Conservation (phyloP, 345 rosid species). For the thale cress (Arabidopsis thaliana) region TAIR10.1 NC_003074.8:6094501-6095000, state of each 20-base stretch:
- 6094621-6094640: constrained; percentile 32
- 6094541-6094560: constrained; percentile 96
- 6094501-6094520: constrained; percentile 96
- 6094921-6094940: constrained; percentile 86
- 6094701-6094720: constrained; percentile 72
- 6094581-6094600: not conserved
- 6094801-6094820: constrained; percentile 97
- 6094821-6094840: constrained; percentile 97
- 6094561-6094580: constrained; percentile 53
- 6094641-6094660: constrained; percentile 20
- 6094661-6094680: constrained; percentile 21
- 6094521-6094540: constrained; percentile 99
- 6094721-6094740: constrained; percentile 89
- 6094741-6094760: constrained; percentile 95
- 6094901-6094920: constrained; percentile 98
- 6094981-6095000: constrained; percentile 33
- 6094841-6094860: constrained; percentile 91
- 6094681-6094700: constrained; percentile 27
- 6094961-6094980: constrained; percentile 93
- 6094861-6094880: constrained; percentile 76
- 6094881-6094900: constrained; percentile 93
- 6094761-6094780: constrained; percentile 68
- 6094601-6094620: constrained; percentile 5
- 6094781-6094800: constrained; percentile 82
- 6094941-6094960: constrained; percentile 96